A percentile compares a stretch with the other conserved stretches of the same genome.
Evolutionary conservation across 345 rosid genomes (phyloP).

Genomic region (Citrus australasica): DNA sequence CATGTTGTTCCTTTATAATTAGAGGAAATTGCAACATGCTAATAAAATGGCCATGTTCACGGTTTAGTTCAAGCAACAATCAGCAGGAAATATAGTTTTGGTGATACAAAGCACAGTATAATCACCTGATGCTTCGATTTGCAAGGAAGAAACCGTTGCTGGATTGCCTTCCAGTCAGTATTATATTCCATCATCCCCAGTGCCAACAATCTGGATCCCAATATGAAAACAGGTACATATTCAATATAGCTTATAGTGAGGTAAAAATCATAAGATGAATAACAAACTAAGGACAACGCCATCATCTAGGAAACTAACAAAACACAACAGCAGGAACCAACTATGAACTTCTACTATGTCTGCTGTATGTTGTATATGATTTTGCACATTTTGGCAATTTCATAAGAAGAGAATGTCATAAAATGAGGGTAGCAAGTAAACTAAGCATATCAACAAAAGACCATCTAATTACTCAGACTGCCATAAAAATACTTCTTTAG

Average conservation of each 20-base stretch:
- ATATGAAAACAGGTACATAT: constrained; percentile 5
- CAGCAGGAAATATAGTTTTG: background rate
- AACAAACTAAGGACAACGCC: background rate
- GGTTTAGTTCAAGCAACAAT: background rate
- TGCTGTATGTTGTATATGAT: background rate
- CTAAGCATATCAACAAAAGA: background rate
- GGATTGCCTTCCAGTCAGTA: constrained; percentile 94
- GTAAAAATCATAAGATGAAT: background rate
- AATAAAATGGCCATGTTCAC: background rate
- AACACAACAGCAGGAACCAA: background rate
- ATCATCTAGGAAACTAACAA: background rate
- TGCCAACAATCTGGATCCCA: constrained; percentile 66
- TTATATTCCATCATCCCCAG: constrained; percentile 84
- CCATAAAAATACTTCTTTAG: background rate
- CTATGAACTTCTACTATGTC: background rate
- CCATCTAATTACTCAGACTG: background rate
- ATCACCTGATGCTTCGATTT: constrained; percentile 92
- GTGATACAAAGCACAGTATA: background rate
- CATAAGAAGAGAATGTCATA: background rate
- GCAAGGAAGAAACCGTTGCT: constrained; percentile 93
- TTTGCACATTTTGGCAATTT: background rate
- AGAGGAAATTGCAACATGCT: background rate
- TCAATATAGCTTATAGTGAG: background rate
- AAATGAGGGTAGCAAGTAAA: background rate
- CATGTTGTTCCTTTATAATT: background rate